These are phyloP conservation scores for Colletotrichum sp. DNA, from an alignment of 2,329 filamentous ascomycete species.

Conservation along the genomic window DNA sequence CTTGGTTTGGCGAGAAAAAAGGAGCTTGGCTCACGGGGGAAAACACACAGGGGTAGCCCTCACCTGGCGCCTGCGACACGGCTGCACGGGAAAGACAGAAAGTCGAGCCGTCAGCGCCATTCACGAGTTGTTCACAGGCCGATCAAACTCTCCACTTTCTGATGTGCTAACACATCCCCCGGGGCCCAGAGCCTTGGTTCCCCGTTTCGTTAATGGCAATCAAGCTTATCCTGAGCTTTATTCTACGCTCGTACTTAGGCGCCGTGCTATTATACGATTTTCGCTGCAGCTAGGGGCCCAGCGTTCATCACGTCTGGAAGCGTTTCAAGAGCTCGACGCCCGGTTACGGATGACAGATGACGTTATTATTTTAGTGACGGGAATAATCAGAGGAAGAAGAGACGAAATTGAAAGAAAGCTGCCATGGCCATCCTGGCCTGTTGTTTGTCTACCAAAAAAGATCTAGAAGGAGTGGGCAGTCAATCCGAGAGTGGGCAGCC, in stretches of 20 bases:
- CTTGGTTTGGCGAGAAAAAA: not conserved
- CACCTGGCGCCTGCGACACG: not conserved
- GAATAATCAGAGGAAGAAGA: not conserved
- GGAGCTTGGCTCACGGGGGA: not conserved
- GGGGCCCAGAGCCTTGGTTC: not conserved
- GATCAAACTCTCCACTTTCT: not conserved
- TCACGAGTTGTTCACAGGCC: not conserved
- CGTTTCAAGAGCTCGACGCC: not conserved
- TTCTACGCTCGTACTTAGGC: not conserved
- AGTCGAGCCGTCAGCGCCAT: not conserved
- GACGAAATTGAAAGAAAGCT: not conserved
- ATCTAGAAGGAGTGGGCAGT: not conserved
- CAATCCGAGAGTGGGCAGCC: not conserved
- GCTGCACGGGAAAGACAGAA: not conserved
- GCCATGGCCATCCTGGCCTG: not conserved
- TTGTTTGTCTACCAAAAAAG: not conserved
- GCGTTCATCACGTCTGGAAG: not conserved
- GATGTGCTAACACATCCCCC: not conserved
- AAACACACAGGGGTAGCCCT: not conserved
- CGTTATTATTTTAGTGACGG: not conserved
- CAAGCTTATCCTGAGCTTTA: constrained; percentile 3
- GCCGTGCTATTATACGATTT: not conserved
- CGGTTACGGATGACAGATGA: not conserved
- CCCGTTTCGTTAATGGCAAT: not conserved
- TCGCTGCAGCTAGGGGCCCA: not conserved